Base-by-base conservation (phyloP, 106 monocot species). In the Narthecium ossifragum region DNA sequence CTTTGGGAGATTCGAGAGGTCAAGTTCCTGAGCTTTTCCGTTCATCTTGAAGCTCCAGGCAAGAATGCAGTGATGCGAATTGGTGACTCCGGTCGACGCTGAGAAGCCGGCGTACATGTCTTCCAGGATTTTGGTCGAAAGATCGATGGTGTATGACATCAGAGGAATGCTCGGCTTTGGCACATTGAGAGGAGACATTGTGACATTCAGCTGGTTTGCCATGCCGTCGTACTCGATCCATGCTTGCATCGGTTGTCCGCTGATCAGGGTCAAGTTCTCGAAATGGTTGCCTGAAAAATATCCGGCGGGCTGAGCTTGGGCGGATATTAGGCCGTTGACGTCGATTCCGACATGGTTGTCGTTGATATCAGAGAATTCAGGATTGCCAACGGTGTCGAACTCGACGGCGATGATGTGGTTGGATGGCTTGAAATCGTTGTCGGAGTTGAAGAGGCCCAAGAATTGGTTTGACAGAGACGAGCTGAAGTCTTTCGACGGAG, bases 51-150 rank as follows among this genome's bases (percentile, higher is more conserved):
- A 57, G 56, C 56, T 57, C 56, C 56, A 57, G 34, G n/a, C 56
- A 57, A 57, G 56, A 57, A 57, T 57, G 56, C 15, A 57, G 21
- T 57, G 31, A 32, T 57, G 21, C 34, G 56, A 57, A 33, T 32
- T 32, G n/a, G 32, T 32, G 3, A 20, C 4, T 8, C 31, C 32
- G 15, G 56, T 57, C 17, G 56, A 57, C 18, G 56, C 29, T 8
- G 56, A 57, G 32, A 57, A 57, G 34, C 56, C 56, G 13, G 18
- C 56, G 18, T 57, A 57, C 56, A n/a, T n/a, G n/a, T n/a, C n/a
- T n/a, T n/a, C n/a, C n/a, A n/a, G n/a, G n/a, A n/a, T n/a, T n/a
- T n/a, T 33, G 56, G 17, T 33, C 14, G 56, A 57, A 32, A 57
- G 56, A 32, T 57, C 20, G 3, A 57, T 7, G 3, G 29, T 32